Conservation (phyloP, 768 basidiomycete species). For the Leccinum boreale region DNA sequence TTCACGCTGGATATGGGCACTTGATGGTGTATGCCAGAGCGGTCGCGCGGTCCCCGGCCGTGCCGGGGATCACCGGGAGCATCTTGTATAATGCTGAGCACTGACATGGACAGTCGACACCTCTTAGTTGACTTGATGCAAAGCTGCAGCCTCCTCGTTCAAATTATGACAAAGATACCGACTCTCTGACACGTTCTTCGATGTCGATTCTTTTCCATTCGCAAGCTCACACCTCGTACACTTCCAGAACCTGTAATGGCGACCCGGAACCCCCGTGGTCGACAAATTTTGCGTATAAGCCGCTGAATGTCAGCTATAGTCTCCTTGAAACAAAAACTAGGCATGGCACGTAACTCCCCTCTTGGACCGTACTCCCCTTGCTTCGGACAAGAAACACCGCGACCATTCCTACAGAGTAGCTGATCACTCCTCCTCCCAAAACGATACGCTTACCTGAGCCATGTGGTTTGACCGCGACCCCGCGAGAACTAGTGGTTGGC, state of each 20-base stretch:
- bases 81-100: constrained; percentile 9
- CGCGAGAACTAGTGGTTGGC: constrained; percentile 52
- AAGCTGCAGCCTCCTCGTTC: constrained; percentile 33
- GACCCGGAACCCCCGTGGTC: not conserved
- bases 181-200: constrained; percentile 41
- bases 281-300: not conserved
- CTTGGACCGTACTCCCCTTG: constrained; percentile 47
- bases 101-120: constrained; percentile 53
- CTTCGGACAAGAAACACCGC: constrained; percentile 48
- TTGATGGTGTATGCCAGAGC: constrained; percentile 34
- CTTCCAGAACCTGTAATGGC: constrained; percentile 7
- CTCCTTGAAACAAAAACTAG: not conserved
- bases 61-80: too few relatives aligned
- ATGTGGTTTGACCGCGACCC: constrained; percentile 57
- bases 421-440: constrained; percentile 39
- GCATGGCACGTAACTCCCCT: constrained; percentile 3
- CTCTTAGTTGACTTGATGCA: constrained; percentile 80
- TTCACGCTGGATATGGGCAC: constrained; percentile 92
- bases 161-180: constrained; percentile 74
- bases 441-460: constrained; percentile 46
- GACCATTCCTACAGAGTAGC: constrained; percentile 67
- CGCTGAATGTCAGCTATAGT: not conserved
- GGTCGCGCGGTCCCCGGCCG: too few relatives aligned
- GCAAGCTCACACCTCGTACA: constrained; percentile 16
- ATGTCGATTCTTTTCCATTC: not conserved